Evolutionary conservation across 2,329 filamentous ascomycete species (phyloP), one percentile per base, ranked within the genome.

Genomic region (Sphaerulina populicola): DNA sequence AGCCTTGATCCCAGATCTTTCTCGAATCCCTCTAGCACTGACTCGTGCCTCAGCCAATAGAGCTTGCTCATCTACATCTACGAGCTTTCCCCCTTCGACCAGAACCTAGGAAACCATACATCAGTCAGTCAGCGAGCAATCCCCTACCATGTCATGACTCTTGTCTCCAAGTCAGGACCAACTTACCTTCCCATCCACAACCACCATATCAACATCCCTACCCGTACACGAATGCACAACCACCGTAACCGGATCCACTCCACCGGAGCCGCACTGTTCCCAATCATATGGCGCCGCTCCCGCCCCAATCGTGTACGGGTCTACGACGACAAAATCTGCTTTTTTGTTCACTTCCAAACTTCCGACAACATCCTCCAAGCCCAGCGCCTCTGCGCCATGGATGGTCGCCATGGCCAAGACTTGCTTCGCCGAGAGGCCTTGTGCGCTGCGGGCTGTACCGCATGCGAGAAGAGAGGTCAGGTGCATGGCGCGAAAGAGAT

Each of bases 401-500:
- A 77, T 74, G 0, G 75, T 77, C 0, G 74, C 74, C 72, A 78
- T 76, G 56, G 74, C 71, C 30, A 77, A 60, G 1, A 72, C 74
- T 0, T 65, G 62, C 49, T 75, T 69, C 0, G 75, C 75, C 0
- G 68, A 66, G 1, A 77, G 62, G 76, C 72, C 52, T 77, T 67
- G 36, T 67, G 64, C 5, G 64, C 66, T 2, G 36, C 67, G 64
- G 4, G 64, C 66, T 2, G 57, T 50, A n/a, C 72, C 72, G 51
- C 73, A 72, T 52, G 78, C 75, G 21, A 78, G 60, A 7, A 77
- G 71, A 0, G 68, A 70, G 0, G 76, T 73, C 0, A 77, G 64
- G 44, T 74, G 72, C 73, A 77, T 77, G 62, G 78, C 75, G 41
- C 72, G 72, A n/a, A 78, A 58, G 61, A 77, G 69, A 53, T 77